These are phyloP conservation scores for Lachnellula occidentalis DNA, from an alignment of 2,329 filamentous ascomycete genomes.

Conservation along the genomic window DNA sequence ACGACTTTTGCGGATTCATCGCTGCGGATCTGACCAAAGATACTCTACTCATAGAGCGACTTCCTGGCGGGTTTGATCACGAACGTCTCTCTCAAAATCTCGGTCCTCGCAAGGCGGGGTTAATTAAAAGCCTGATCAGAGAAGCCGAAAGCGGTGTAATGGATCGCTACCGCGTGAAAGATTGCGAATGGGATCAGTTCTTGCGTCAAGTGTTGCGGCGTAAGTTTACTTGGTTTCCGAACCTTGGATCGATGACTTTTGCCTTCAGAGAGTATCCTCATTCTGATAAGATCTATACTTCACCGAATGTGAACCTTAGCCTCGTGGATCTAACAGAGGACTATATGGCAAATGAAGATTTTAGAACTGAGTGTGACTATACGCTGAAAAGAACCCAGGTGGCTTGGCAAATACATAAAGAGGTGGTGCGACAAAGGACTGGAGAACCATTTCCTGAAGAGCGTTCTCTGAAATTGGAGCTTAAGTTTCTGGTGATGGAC, in stretches of 20 bases:
- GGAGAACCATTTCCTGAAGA: too few relatives aligned
- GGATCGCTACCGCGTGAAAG: not conserved
- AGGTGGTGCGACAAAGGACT: too few relatives aligned
- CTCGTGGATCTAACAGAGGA: too few relatives aligned
- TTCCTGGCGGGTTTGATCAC: not conserved
- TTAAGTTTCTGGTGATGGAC: too few relatives aligned
- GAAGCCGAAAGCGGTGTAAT: not conserved
- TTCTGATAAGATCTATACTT: too few relatives aligned
- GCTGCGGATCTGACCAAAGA: not conserved
- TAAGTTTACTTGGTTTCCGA: not conserved
- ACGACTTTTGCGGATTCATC: not conserved
- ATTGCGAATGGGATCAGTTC: too few relatives aligned
- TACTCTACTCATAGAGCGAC: not conserved
- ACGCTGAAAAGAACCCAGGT: too few relatives aligned
- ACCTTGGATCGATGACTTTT: not conserved
- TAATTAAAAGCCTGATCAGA: not conserved
- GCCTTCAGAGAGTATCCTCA: not conserved
- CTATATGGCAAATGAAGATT: too few relatives aligned
- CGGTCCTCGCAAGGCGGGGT: not conserved
- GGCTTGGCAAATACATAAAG: too few relatives aligned
- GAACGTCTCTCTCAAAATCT: not conserved
- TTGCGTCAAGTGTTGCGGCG: rapidly evolving
- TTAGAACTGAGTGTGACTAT: too few relatives aligned
- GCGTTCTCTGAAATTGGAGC: too few relatives aligned
- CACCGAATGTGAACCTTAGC: too few relatives aligned